Base-by-base conservation (phyloP, 1,284 basidiomycete genomes). In the Malassezia furfur region DNA sequence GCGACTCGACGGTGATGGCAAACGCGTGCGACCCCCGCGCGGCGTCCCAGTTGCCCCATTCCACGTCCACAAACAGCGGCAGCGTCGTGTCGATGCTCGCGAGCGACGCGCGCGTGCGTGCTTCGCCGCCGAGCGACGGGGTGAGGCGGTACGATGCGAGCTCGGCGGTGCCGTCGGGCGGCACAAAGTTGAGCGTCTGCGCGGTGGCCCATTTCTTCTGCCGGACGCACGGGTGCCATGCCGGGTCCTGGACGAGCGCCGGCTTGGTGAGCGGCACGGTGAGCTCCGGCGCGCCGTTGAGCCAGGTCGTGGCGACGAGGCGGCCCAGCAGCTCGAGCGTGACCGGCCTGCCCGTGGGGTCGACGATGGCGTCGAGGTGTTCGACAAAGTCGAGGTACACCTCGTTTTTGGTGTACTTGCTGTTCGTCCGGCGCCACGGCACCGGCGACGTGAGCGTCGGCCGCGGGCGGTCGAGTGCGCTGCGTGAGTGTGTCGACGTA, bases 161-260 rank as follows among this genome's bases (percentile, higher is more conserved):
- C 36, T 63, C 63, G 43, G 66, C 65, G 5, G 45, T 28, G 1
- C 70, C 70, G 52, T 72, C 70, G 0, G 70, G 70, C 2, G 70
- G 70, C 15, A 70, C 56, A 25, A 71, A 66, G 39, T 51, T 56
- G 1, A 71, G 50, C 36, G 52, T 43, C 32, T 54, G 59, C 44
- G 67, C 60, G 50, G 61, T 52, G 12, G 45, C 35, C 86, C 88
- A 94, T 50, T 84, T 83, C 65, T 83, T 82, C 48, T 90, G 79
- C 34, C 83, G 81, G 48, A 96, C 83, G 73, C 90, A 96, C 31
- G 88, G 84, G 74, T 96, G 91, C 74, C 94, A 93, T 1, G 86
- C 83, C 61, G 84, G 85, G 62, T 93, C 87, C 3, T 79, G 78
- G 60, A 96, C 78, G 35, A 84, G 79, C 59, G 83, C 81, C 0